Evolutionary conservation across 2,329 filamentous ascomycete genomes (phyloP), one percentile per base, ranked within the genome.

Genomic region (Claviceps capensis): DNA sequence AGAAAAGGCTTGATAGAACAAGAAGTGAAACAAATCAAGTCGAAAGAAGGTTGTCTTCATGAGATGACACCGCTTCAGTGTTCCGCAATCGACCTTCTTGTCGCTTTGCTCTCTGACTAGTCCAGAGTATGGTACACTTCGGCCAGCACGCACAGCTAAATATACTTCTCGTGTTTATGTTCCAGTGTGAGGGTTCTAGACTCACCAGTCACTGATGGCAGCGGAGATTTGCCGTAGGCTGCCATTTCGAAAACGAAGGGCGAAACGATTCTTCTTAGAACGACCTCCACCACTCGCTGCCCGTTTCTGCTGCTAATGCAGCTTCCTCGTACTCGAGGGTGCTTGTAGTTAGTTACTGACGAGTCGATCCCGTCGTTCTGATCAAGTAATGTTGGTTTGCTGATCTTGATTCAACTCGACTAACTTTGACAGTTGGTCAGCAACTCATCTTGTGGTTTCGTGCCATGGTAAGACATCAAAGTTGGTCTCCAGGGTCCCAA

Each of bases 151-250:
- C 30, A 34, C 30, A 8, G 19, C 23, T 22, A 5, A 8, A 44
- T 26, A 4, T 26, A 6, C 2, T 44, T 26, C 16, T 41, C n/a
- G 7, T n/a, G 38, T n/a, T 47, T 11, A 19, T 36, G 30, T 19
- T 9, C 8, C 26, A 13, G 17, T 14, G n/a, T 17, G 9, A 26
- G 26, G 23, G 22, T 13, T 16, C n/a, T n/a, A 34, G 22, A 83
- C 88, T 73, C 74, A 94, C 89, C 86, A 71, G 91, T 85, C 73
- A 90, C 79, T 67, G 84, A 85, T 68, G 84, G 76, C 69, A 82
- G 76, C 67, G 85, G 81, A 54, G 81, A 71, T 71, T 94, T 95
- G 76, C 88, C 90, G 70, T 83, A 83, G 68, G 69, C 60, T 47
- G 68, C 68, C 69, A 71, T 71, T 16, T 67, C 61, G 26, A 66